Percentiles rank a stretch among this genome's conserved stretches.
These are phyloP conservation scores for Deuterostichococcus epilithicus DNA, from an alignment of 139 green algal species.

Conservation along the genomic window DNA sequence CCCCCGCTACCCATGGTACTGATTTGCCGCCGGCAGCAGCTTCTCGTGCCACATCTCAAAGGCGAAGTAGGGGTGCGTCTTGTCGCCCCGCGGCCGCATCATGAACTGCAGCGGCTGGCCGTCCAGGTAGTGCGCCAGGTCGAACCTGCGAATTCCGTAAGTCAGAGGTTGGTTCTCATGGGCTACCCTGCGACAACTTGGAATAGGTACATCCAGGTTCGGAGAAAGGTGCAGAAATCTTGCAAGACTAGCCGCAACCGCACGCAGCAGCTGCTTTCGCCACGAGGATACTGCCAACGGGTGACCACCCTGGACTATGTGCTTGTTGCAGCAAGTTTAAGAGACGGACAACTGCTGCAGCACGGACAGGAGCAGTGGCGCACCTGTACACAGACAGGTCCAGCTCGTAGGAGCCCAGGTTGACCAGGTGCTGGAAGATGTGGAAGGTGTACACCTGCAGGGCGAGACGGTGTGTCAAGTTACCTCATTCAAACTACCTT, in stretches of 20 bases:
- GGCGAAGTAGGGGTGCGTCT: background rate
- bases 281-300: too few relatives aligned
- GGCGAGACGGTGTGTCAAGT: too few relatives aligned
- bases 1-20: background rate
- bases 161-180: background rate
- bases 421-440: slow-evolving; percentile 51
- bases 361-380: background rate
- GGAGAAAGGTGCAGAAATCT: background rate
- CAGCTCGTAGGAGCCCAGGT: slow-evolving; percentile 38
- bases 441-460: slow-evolving; percentile 34
- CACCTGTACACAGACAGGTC: slow-evolving; percentile 19
- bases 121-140: slow-evolving; percentile 43
- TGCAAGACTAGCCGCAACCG: background rate
- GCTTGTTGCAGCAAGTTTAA: too few relatives aligned
- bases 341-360: too few relatives aligned
- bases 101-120: slow-evolving; percentile 60
- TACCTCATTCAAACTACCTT: too few relatives aligned
- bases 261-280: too few relatives aligned
- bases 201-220: background rate
- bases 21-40: slow-evolving; percentile 7
- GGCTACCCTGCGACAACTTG: background rate
- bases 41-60: slow-evolving; percentile 17
- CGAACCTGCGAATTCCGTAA: slow-evolving; percentile 26
- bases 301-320: too few relatives aligned
- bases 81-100: slow-evolving; percentile 9